A percentile compares a stretch with the other conserved stretches of the same genome.
These are phyloP conservation scores for Fragaria iinumae DNA, from an alignment of 306 rosid genomes.

Conservation along the genomic window DNA sequence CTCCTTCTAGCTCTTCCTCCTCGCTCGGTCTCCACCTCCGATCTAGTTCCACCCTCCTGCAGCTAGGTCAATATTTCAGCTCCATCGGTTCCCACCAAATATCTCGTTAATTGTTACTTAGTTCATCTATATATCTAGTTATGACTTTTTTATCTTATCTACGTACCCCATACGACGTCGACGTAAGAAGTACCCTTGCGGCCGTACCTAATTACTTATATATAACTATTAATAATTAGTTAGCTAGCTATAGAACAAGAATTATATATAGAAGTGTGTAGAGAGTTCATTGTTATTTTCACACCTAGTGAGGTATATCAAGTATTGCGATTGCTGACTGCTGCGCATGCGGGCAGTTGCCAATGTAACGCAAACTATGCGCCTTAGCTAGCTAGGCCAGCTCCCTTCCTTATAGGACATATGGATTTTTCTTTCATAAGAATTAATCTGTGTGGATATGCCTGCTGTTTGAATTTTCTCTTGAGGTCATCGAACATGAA, in stretches of 20 bases:
- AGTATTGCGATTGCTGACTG: background rate
- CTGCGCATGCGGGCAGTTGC: background rate
- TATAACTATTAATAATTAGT: background rate
- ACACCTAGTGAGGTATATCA: background rate
- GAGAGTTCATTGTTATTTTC: background rate
- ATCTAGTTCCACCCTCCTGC: background rate
- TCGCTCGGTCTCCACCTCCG: background rate
- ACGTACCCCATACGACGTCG: background rate
- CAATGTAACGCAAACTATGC: background rate
- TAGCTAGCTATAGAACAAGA: background rate
- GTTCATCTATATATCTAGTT: background rate
- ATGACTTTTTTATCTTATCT: background rate
- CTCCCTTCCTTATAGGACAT: background rate
- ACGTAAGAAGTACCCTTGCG: background rate
- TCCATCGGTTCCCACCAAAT: background rate
- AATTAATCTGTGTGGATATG: background rate
- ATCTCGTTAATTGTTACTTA: background rate
- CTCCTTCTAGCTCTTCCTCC: background rate
- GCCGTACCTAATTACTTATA: background rate
- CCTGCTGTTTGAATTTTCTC: too few species aligned
- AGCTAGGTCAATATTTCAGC: background rate
- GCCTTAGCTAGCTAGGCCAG: background rate
- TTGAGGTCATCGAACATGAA: too few species aligned
- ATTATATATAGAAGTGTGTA: background rate
- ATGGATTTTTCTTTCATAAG: background rate